These are phyloP conservation scores for Termitomyces sp. DNA, from an alignment of 768 basidiomycete species.

Conservation along the genomic window DNA sequence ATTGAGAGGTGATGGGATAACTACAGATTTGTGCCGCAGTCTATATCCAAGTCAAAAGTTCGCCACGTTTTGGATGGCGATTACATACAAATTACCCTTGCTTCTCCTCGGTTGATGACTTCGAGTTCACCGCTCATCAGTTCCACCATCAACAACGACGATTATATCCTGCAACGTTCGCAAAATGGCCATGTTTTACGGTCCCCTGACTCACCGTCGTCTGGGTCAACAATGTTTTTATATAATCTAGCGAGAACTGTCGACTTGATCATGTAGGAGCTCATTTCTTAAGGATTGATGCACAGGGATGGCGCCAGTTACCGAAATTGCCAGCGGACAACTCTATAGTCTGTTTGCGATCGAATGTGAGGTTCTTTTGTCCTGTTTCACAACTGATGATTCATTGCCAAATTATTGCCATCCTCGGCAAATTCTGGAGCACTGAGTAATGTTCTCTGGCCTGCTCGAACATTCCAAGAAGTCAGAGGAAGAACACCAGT, in stretches of 20 bases:
- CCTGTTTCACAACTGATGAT: not conserved
- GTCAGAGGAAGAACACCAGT: not conserved
- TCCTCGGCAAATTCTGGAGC: not conserved
- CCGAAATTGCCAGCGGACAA: not conserved
- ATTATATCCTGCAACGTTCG: not conserved
- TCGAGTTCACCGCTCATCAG: not conserved
- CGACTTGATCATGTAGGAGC: not conserved
- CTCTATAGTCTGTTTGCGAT: not conserved
- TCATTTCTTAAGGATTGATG: not conserved
- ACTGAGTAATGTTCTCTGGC: not conserved
- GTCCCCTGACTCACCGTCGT: not conserved
- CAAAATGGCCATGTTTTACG: not conserved
- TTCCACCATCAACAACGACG: not conserved
- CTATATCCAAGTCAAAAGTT: not conserved
- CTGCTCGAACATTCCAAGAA: not conserved
- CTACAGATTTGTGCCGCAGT: not conserved
- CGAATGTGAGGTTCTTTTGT: not conserved
- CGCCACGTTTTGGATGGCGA: not conserved
- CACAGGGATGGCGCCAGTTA: not conserved
- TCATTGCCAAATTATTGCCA: not conserved
- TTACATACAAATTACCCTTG: not conserved
- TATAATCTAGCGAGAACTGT: not conserved
- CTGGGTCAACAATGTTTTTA: not conserved
- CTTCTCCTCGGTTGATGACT: not conserved
- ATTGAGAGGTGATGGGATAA: not conserved